A percentile compares a stretch with the other conserved stretches of the same genome.
These are phyloP conservation scores for Allomyces macrogynus DNA, from an alignment of 192 early-diverging fungal genomes.

Conservation along the genomic window DNA sequence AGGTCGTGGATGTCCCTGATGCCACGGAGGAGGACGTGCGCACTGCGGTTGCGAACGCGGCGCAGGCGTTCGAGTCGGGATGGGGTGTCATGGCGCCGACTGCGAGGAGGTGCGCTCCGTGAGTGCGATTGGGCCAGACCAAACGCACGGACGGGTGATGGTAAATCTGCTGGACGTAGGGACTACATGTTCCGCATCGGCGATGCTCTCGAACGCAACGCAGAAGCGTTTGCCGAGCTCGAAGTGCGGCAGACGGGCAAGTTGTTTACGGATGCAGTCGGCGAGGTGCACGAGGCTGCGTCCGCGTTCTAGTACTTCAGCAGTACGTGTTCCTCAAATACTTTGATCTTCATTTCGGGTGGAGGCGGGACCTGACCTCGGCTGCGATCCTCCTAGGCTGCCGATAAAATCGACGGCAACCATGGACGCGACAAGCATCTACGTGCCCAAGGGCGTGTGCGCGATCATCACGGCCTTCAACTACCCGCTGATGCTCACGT, in stretches of 20 bases:
- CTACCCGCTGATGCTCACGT: constrained; percentile 31
- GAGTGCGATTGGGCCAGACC: too few species aligned
- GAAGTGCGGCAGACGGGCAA: background rate
- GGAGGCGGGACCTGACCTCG: constrained; percentile 26
- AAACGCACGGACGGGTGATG: too few species aligned
- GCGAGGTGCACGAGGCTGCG: background rate
- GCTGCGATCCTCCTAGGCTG: too few species aligned
- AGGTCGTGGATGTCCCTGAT: too few species aligned
- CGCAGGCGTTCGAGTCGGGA: too few species aligned
- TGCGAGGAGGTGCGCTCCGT: too few species aligned
- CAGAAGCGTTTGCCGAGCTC: background rate
- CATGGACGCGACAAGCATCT: constrained; percentile 1
- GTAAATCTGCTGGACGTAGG: too few species aligned
- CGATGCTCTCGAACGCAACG: background rate
- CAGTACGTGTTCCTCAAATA: background rate
- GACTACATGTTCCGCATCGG: too few species aligned
- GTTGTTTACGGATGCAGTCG: background rate
- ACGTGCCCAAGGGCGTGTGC: constrained; percentile 24
- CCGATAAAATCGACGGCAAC: background rate
- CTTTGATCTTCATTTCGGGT: constrained; percentile 35
- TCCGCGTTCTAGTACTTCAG: background rate
- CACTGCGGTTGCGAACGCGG: too few species aligned
- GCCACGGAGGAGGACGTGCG: too few species aligned
- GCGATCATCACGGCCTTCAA: constrained; percentile 38
- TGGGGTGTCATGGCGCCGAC: too few species aligned